phyloP scores from a whole-genome alignment of 805 yeast species.

The Saccharomycopsis sp. region DNA sequence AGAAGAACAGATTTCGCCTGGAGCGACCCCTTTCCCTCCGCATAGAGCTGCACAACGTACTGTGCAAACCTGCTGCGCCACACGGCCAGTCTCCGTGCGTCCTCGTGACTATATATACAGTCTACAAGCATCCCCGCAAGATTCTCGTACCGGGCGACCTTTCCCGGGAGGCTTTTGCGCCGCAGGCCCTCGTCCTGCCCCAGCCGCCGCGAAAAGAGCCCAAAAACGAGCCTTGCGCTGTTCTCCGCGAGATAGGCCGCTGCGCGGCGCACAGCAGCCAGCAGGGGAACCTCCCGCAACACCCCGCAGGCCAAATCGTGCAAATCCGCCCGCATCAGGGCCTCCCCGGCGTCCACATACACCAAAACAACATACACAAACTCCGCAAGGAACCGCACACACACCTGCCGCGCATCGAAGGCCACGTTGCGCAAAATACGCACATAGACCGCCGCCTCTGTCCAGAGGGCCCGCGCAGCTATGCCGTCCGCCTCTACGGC shows the following conservation, averaged over 20 bases:
- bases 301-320: slow-evolving; percentile 31
- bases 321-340: slow-evolving; percentile 38
- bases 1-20: slow-evolving; percentile 44
- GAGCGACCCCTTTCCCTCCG: slow-evolving; percentile 35
- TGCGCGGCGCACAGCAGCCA: slow-evolving; percentile 40
- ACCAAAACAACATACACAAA: slow-evolving; percentile 45
- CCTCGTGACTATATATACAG: slow-evolving; percentile 37
- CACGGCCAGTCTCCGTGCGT: slow-evolving; percentile 34
- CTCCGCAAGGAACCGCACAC: slow-evolving; percentile 45
- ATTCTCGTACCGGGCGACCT: slow-evolving; percentile 37
- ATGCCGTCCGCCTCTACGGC: slow-evolving; percentile 25
- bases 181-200: slow-evolving; percentile 18
- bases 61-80: slow-evolving; percentile 48
- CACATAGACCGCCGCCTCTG: slow-evolving; percentile 47
- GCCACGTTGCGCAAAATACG: slow-evolving; percentile 42
- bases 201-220: slow-evolving; percentile 38
- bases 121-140: slow-evolving; percentile 40
- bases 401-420: slow-evolving; percentile 44
- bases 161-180: slow-evolving; percentile 33
- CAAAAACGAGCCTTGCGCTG: slow-evolving; percentile 49
- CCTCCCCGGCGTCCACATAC: slow-evolving; percentile 22
- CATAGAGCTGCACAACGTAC: slow-evolving; percentile 41
- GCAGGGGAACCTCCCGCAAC: neutral
- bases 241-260: slow-evolving; percentile 43
- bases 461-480: slow-evolving; percentile 36